These are phyloP conservation scores for Rhizopogon sp. DNA, from an alignment of 768 basidiomycete genomes.

Conservation along the genomic window DNA sequence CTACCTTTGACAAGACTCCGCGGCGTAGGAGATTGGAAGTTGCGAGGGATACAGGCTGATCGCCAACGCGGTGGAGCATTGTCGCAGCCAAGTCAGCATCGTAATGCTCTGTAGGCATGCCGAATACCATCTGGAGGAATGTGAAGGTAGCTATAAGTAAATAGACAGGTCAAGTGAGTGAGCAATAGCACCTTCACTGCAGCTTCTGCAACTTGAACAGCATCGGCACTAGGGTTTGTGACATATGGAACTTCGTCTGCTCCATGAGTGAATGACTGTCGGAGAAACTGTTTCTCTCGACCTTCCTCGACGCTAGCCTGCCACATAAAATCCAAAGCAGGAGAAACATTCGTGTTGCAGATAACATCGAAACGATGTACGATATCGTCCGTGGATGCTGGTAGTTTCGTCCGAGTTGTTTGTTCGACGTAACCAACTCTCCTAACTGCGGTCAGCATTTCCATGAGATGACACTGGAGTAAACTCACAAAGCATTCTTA, in stretches of 20 bases:
- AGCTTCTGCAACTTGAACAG: slow-evolving; percentile 54
- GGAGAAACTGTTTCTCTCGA: slow-evolving; percentile 63
- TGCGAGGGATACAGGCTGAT: slow-evolving; percentile 50
- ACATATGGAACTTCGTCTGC: slow-evolving; percentile 24
- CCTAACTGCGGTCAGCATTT: slow-evolving; percentile 30
- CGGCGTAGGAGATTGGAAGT: slow-evolving; percentile 57
- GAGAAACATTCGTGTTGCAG: slow-evolving; percentile 36
- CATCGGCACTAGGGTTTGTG: slow-evolving; percentile 25
- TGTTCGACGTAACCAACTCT: slow-evolving; percentile 58
- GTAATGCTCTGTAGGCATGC: slow-evolving; percentile 67
- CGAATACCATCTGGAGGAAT: slow-evolving; percentile 62
- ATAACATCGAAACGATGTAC: slow-evolving; percentile 43
- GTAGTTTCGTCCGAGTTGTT: slow-evolving; percentile 34
- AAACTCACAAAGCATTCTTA: slow-evolving; percentile 78
- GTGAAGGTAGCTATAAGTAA: neutral
- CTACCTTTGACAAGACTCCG: slow-evolving; percentile 61
- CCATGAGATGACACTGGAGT: neutral
- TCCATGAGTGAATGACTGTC: slow-evolving; percentile 47
- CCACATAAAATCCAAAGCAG: slow-evolving; percentile 74
- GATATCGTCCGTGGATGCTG: slow-evolving; percentile 40
- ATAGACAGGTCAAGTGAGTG: neutral
- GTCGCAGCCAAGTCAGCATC: slow-evolving; percentile 51
- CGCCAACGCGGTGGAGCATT: slow-evolving; percentile 53
- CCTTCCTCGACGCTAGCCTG: slow-evolving; percentile 66
- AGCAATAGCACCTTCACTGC: slow-evolving; percentile 56